These are phyloP conservation scores for Eucalyptus paniculata DNA, from an alignment of 345 rosid genomes.

Conservation along the genomic window DNA sequence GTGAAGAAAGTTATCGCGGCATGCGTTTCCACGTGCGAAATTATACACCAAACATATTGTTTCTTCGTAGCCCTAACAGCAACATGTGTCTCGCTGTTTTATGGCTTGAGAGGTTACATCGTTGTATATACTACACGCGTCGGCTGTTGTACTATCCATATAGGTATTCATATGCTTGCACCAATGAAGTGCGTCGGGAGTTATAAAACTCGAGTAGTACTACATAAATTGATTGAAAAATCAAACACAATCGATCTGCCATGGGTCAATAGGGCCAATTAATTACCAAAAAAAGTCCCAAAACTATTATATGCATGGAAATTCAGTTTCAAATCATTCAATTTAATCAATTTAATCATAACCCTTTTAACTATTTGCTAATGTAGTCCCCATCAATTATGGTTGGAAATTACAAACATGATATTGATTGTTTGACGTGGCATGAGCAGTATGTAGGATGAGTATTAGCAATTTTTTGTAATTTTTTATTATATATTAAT, in stretches of 20 bases:
- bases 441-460: background rate
- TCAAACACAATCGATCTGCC: background rate
- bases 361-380: background rate
- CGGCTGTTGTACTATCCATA: background rate
- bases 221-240: background rate
- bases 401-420: background rate
- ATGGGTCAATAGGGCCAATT: background rate
- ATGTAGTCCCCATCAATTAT: background rate
- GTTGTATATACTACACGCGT: background rate
- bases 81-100: background rate
- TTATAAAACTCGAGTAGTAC: background rate
- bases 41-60: background rate
- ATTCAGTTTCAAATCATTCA: background rate
- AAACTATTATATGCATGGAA: background rate
- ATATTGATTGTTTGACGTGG: background rate
- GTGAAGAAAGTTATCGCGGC: background rate
- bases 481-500: background rate
- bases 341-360: background rate
- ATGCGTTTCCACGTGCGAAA: background rate
- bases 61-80: background rate
- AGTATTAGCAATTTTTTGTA: accelerated
- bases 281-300: background rate
- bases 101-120: background rate
- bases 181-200: background rate
- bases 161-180: background rate